Conservation (phyloP, 306 rosid species). For the Vigna unguiculata region DNA sequence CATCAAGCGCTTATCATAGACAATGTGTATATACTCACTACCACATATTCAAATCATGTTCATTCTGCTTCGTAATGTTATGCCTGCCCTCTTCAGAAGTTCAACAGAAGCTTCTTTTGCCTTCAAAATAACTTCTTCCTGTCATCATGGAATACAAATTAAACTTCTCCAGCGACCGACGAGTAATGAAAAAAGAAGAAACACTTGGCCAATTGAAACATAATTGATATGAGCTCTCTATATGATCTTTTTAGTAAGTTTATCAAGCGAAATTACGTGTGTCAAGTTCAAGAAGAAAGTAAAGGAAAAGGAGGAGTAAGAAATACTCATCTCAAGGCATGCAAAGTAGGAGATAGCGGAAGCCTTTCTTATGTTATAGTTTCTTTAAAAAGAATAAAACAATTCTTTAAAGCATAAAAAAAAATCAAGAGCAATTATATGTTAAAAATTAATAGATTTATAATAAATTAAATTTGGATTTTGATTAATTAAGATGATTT, state of each 20-base stretch:
- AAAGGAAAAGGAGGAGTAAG: too few species aligned
- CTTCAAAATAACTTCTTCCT: constrained; percentile 68
- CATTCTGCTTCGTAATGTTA: constrained; percentile 71
- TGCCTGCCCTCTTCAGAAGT: constrained; percentile 76
- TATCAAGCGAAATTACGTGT: neutral
- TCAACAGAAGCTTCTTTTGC: constrained; percentile 71
- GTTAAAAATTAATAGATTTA: neutral
- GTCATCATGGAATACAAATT: constrained; percentile 40
- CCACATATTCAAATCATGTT: constrained; percentile 57
- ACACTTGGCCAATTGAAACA: too few species aligned
- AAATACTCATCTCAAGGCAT: too few species aligned
- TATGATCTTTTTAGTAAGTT: too few species aligned
- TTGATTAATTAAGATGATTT: neutral
- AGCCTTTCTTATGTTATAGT: neutral
- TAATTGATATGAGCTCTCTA: too few species aligned
- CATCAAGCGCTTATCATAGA: neutral
- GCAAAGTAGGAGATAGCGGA: neutral
- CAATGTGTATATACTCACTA: neutral
- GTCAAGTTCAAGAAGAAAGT: neutral
- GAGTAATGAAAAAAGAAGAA: neutral
- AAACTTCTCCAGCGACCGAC: neutral
- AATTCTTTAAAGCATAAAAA: too few species aligned
- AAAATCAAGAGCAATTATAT: too few species aligned
- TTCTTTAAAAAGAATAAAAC: neutral
- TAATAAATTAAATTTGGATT: neutral